Conservation (phyloP, 1,139 yeast genomes). For the Candida tetrigidarum region DNA sequence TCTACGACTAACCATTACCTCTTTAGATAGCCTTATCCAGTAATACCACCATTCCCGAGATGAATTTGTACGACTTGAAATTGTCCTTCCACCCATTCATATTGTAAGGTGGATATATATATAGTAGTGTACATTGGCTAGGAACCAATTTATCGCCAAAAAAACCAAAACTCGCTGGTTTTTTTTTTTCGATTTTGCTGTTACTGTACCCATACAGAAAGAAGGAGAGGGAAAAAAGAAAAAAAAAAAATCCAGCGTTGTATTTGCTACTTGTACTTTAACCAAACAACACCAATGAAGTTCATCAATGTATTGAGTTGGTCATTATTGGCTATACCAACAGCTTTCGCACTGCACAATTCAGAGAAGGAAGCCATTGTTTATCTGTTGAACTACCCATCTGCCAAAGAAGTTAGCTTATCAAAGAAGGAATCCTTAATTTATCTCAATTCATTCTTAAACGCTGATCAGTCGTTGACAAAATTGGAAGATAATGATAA, state of each 20-base stretch:
- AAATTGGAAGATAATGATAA: conserved; percentile 31
- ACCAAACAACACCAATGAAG: conserved; percentile 16
- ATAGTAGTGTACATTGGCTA: not conserved
- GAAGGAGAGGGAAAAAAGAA: not conserved
- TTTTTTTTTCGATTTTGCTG: no score
- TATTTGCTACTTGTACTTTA: not conserved
- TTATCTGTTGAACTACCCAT: conserved; percentile 22
- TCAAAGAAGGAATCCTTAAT: conserved; percentile 15
- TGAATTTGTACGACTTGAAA: not conserved
- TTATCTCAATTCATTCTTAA: conserved; percentile 9
- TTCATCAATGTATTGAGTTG: conserved; percentile 16
- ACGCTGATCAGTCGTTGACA: conserved; percentile 5
- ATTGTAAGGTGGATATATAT: no score
- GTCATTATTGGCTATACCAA: conserved; percentile 14
- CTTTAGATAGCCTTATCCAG: not conserved
- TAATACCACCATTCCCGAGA: not conserved
- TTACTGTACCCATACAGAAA: no score
- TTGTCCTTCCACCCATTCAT: no score
- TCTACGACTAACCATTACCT: no score
- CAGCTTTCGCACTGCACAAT: not conserved
- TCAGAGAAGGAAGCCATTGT: conserved; percentile 14
- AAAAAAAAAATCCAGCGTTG: not conserved
- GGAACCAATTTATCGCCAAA: not conserved
- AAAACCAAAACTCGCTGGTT: not conserved
- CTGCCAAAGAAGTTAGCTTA: conserved; percentile 8